These are phyloP conservation scores for Paecilomyces niveus DNA, from an alignment of 2,329 filamentous ascomycete species.

Conservation along the genomic window DNA sequence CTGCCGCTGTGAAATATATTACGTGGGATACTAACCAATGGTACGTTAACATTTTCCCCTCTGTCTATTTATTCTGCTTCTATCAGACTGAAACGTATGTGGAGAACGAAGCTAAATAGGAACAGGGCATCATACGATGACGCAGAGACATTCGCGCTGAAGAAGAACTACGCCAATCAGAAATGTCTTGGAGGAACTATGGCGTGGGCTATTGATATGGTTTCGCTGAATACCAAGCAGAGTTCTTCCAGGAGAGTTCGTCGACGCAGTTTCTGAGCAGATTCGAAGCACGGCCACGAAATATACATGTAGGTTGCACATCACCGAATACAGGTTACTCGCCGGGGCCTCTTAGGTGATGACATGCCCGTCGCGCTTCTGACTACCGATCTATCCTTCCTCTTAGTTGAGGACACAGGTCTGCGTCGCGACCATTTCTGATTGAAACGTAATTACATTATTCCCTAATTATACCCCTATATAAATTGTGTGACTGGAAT, in stretches of 20 bases:
- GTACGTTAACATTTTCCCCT: neutral
- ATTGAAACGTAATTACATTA: neutral
- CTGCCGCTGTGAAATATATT: constrained; percentile 13
- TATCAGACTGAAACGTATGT: neutral
- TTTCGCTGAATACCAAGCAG: neutral
- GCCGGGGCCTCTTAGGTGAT: no score
- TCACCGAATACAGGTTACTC: no score
- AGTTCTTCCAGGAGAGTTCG: neutral
- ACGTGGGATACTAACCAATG: constrained; percentile 12
- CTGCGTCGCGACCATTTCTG: neutral
- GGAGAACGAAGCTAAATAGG: neutral
- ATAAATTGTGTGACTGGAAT: neutral
- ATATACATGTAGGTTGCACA: no score
- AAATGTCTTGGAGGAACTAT: constrained; percentile 26
- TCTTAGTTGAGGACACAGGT: neutral
- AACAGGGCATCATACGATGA: constrained; percentile 25
- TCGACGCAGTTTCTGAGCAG: neutral
- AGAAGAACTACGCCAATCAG: constrained; percentile 26
- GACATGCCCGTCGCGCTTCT: no score
- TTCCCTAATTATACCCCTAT: neutral
- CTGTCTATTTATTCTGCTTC: neutral
- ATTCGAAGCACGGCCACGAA: no score
- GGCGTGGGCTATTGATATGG: constrained; percentile 10
- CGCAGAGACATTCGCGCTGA: constrained; percentile 27
- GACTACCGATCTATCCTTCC: neutral